Percentiles rank a stretch among this genome's conserved stretches.
These are phyloP conservation scores for Leccinum solheimii DNA, from an alignment of 1,284 basidiomycete species.

Conservation along the genomic window DNA sequence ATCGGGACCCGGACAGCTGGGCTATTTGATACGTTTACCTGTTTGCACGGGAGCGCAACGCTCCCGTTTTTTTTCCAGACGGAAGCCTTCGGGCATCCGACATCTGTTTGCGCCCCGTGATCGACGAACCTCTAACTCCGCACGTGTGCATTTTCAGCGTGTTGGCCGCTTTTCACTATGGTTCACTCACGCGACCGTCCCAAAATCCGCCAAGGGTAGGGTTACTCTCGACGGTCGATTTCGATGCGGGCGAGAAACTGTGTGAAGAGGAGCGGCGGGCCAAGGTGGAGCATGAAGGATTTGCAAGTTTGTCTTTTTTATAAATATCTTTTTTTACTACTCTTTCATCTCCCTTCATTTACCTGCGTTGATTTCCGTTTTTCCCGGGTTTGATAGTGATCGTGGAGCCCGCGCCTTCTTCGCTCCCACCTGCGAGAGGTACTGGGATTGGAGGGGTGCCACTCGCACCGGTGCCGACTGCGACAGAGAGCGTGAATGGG, in stretches of 20 bases:
- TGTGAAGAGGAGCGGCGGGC: conserved; percentile 29
- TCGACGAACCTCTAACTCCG: background rate
- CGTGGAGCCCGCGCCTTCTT: conserved; percentile 26
- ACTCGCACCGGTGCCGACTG: conserved; percentile 22
- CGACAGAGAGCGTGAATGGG: conserved; percentile 10
- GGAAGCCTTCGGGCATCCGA: conserved; percentile 17
- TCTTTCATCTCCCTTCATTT: background rate
- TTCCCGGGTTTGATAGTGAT: conserved; percentile 19
- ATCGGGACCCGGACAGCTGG: conserved; percentile 1
- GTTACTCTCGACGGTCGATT: conserved; percentile 64
- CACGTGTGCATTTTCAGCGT: conserved; percentile 37
- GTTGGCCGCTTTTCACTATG: conserved; percentile 60
- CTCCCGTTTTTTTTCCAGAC: conserved; percentile 1
- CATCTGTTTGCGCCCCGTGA: conserved; percentile 1
- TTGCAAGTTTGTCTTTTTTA: conserved; percentile 20
- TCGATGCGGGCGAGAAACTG: conserved; percentile 40
- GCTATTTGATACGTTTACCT: background rate
- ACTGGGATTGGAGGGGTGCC: conserved; percentile 33
- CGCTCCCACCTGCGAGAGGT: conserved; percentile 20
- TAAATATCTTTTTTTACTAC: background rate
- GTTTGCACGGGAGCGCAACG: background rate
- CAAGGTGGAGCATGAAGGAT: conserved; percentile 23
- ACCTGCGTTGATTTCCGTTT: background rate
- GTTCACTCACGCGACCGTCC: conserved; percentile 63
- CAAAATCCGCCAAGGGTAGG: conserved; percentile 68